Percentiles rank a stretch among this genome's conserved stretches.
Evolutionary conservation across 1,284 basidiomycete genomes (phyloP).

Genomic region (Coniophora puteana): DNA sequence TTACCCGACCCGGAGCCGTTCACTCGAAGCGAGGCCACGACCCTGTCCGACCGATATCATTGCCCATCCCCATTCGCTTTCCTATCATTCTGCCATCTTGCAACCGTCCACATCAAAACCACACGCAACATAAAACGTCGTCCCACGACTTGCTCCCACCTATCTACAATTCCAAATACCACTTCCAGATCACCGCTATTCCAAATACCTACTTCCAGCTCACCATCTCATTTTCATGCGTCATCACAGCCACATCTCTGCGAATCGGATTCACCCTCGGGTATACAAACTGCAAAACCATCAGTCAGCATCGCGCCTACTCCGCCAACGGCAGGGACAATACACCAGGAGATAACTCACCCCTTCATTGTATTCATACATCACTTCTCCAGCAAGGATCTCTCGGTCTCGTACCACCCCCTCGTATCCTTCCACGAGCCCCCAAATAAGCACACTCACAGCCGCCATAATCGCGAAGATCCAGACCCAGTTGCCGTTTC

Average conservation of each 20-base stretch:
- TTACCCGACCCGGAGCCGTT: too few species aligned
- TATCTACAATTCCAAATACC: constrained; percentile 42
- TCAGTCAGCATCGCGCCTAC: constrained; percentile 1
- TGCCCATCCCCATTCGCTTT: not conserved
- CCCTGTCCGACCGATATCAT: not conserved
- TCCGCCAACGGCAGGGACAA: not conserved
- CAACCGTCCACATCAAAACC: not conserved
- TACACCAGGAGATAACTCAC: constrained; percentile 41
- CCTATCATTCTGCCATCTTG: too few species aligned
- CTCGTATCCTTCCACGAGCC: constrained; percentile 39
- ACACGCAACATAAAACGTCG: not conserved
- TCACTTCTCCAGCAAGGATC: constrained; percentile 75
- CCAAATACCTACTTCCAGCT: too few species aligned
- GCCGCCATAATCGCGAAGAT: constrained; percentile 63
- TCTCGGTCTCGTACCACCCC: constrained; percentile 70
- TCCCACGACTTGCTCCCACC: not conserved
- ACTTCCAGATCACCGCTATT: too few species aligned
- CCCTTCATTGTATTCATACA: constrained; percentile 83
- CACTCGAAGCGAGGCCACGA: too few species aligned
- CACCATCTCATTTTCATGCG: constrained; percentile 76
- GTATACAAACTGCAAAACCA: constrained; percentile 65
- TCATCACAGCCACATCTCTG: constrained; percentile 80
- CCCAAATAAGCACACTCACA: constrained; percentile 57
- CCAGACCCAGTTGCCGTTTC: constrained; percentile 71
- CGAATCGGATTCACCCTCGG: constrained; percentile 74